phyloP scores from a whole-genome alignment of 306 rosid genomes.

The Citrullus colocynthis region DNA sequence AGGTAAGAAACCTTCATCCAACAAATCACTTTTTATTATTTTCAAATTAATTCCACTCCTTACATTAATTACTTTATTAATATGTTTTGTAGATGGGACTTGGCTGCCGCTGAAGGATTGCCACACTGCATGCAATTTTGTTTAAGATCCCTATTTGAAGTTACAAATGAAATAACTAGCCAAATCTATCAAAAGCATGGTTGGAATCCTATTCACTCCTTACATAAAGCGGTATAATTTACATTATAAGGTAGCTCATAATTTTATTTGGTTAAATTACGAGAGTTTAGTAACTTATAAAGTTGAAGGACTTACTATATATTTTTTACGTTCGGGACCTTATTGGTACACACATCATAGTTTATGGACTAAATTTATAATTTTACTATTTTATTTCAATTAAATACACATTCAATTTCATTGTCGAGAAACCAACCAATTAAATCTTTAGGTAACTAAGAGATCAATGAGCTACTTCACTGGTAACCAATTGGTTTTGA shows the following conservation, averaged over 20 bases:
- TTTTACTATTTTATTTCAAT: too few species aligned
- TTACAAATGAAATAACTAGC: slow-evolving; percentile 39
- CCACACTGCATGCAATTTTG: slow-evolving; percentile 49
- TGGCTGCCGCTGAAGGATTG: slow-evolving; percentile 18
- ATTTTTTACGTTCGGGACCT: too few species aligned
- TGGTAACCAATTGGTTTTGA: too few species aligned
- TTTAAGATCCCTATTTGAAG: slow-evolving; percentile 28
- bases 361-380: too few species aligned
- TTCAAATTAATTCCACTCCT: not conserved
- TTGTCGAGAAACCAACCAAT: too few species aligned
- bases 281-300: not conserved
- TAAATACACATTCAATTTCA: too few species aligned
- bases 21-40: not conserved
- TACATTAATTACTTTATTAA: too few species aligned
- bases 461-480: too few species aligned
- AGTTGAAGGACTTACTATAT: too few species aligned
- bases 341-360: too few species aligned
- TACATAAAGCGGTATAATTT: slow-evolving; percentile 14
- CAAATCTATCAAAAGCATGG: slow-evolving; percentile 30
- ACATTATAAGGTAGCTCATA: not conserved
- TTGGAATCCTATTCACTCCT: slow-evolving; percentile 31
- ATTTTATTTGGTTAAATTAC: not conserved
- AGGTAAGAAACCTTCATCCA: slow-evolving; percentile 11
- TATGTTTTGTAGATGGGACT: slow-evolving; percentile 39
- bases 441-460: too few species aligned